Percentiles rank a stretch among this genome's conserved stretches.
Conservation (phyloP, 768 basidiomycete species). For the Zangia roseola region DNA sequence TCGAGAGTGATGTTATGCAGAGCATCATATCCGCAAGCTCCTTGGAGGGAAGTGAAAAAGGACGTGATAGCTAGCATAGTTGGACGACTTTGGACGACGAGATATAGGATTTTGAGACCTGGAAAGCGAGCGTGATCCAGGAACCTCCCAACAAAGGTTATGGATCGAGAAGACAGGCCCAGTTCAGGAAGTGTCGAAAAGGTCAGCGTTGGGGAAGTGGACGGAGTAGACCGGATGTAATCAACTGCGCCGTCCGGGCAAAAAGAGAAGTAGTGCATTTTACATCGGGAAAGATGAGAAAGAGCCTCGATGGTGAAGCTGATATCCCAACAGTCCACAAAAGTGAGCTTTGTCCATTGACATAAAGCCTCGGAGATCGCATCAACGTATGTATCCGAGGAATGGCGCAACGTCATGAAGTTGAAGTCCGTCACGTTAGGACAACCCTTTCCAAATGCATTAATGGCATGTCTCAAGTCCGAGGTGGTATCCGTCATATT, state of each 20-base stretch:
- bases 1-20: not conserved
- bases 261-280: no score
- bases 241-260: no score
- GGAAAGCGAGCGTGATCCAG: not conserved
- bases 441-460: not conserved
- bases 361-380: constrained; percentile 4
- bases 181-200: constrained; percentile 4
- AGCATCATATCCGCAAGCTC: not conserved
- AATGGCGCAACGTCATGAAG: not conserved
- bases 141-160: not conserved
- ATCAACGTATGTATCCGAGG: not conserved
- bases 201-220: not conserved
- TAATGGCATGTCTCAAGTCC: not conserved
- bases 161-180: not conserved
- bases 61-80: not conserved
- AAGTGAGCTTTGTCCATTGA: constrained; percentile 6
- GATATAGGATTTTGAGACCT: not conserved
- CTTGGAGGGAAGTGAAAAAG: constrained; percentile 4
- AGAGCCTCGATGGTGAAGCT: not conserved
- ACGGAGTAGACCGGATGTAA: no score
- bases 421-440: not conserved
- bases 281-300: constrained; percentile 1
- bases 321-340: not conserved
- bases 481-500: not conserved
- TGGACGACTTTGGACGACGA: not conserved